Evolutionary conservation across 2,329 filamentous ascomycete species (phyloP), one percentile per base, ranked within the genome.

Genomic region (Aureobasidium sp.): DNA sequence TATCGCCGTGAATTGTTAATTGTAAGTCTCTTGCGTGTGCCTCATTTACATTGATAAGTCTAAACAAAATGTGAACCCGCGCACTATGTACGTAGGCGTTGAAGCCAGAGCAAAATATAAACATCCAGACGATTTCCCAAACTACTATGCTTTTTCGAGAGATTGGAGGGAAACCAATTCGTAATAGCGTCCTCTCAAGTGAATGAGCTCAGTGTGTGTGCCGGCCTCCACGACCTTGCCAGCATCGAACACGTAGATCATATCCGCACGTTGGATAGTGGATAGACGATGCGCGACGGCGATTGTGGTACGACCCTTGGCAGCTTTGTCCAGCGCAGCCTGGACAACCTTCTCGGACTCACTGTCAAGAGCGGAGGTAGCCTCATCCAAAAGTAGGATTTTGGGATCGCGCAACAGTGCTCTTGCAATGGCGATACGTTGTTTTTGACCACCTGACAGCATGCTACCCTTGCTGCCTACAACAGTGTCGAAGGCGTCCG

Each of bases 231-330:
- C 89, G 47, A 97, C 84, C 63, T 85, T 83, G 8, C 93, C 94
- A 68, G 90, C 86, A 73, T 97, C 92, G 72, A 97, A 94, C n/a
- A 97, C 93, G 66, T 95, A 97, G 68, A 97, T 97, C 53, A 93
- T 78, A 71, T 97, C 93, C 0, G 93, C 93, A 72, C 94, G 92
- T 72, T 96, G 91, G 64, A 97, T 97, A 0, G 94, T 97, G 70
- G 86, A 91, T 6, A 99, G 78, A 29, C 94, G 82, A 75, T 99
- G 93, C 3, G 94, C 94, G 1, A 99, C 93, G 0, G 93, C 92
- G 65, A 99, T 94, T 0, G 93, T 97, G 7, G 75, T 67, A 66
- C 74, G 57, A 48, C 87, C 91, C 78, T 88, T 89, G 37, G 90
- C 90, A 5, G 90, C 91, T 68, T 86, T 85, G 73, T 97, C 89